phyloP scores from a whole-genome alignment of 192 early-diverging fungal species.

The Umbelopsis isabellina region DNA sequence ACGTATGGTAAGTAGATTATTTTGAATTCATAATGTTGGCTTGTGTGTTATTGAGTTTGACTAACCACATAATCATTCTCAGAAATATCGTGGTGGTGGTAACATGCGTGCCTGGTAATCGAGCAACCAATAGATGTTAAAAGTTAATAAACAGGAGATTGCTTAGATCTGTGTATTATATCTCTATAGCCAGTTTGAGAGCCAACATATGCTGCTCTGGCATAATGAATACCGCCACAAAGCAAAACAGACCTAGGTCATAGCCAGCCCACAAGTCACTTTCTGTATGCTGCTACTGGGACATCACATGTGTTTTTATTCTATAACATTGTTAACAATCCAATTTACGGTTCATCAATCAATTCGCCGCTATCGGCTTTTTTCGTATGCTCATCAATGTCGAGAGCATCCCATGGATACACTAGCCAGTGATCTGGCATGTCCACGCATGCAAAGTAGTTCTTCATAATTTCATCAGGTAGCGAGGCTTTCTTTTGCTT shows the following conservation, averaged over 20 bases:
- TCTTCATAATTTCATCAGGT: slow-evolving; percentile 58
- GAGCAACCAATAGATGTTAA: too few relatives aligned
- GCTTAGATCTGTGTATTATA: too few relatives aligned
- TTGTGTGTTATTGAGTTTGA: not conserved
- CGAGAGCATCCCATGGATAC: slow-evolving; percentile 75
- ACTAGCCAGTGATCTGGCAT: slow-evolving; percentile 77
- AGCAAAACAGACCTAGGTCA: not conserved
- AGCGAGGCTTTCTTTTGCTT: slow-evolving; percentile 71
- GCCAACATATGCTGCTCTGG: not conserved
- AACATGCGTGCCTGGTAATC: slow-evolving; percentile 27
- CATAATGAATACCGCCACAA: not conserved
- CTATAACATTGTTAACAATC: not conserved
- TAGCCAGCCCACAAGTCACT: too few relatives aligned
- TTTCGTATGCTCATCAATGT: slow-evolving; percentile 73
- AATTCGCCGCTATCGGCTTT: slow-evolving; percentile 36
- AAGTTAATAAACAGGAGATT: too few relatives aligned
- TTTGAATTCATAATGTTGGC: not conserved
- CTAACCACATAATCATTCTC: not conserved
- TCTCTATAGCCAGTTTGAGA: too few relatives aligned
- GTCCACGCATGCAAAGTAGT: slow-evolving; percentile 73
- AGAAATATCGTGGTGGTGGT: slow-evolving; percentile 28
- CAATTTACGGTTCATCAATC: slow-evolving; percentile 3
- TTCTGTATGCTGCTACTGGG: not conserved
- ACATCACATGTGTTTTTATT: not conserved
- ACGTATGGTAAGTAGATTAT: slow-evolving; percentile 41